These are phyloP conservation scores for Kwoniella mangroviensis DNA, from an alignment of 768 basidiomycete species.

Conservation along the genomic window DNA sequence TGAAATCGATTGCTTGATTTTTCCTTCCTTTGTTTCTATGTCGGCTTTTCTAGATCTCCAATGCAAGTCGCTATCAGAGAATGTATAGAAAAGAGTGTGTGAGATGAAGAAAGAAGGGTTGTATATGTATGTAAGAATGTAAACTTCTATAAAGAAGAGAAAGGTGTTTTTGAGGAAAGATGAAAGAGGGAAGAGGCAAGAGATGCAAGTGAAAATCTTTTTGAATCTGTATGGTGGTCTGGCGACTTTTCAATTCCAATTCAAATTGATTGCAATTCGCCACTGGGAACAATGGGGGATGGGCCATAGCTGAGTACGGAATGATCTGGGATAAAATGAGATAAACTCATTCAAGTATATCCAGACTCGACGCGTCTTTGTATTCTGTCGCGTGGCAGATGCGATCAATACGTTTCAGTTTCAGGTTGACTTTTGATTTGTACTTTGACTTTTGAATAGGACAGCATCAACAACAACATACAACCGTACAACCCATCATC, in stretches of 20 bases:
- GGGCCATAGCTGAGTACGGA: not conserved
- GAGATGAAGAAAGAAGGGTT: conserved; percentile 3
- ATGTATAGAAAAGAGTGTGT: conserved; percentile 32
- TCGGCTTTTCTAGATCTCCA: conserved; percentile 2
- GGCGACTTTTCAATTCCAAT: too few species aligned
- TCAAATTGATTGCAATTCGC: not conserved
- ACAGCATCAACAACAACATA: not conserved
- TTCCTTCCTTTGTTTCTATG: conserved; percentile 22
- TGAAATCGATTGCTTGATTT: conserved; percentile 15
- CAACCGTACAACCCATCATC: not conserved
- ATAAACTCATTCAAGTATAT: conserved; percentile 16
- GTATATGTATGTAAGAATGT: not conserved
- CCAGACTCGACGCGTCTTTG: conserved; percentile 10
- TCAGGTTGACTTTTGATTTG: conserved; percentile 18
- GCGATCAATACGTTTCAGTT: not conserved
- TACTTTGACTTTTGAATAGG: not conserved
- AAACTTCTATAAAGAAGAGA: conserved; percentile 11
- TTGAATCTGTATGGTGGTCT: not conserved
- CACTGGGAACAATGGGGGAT: not conserved
- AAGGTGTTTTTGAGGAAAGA: conserved; percentile 17
- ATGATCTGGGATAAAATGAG: conserved; percentile 20
- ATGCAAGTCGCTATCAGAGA: conserved; percentile 12
- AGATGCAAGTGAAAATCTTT: conserved; percentile 8
- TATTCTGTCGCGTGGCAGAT: conserved; percentile 17
- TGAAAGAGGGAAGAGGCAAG: conserved; percentile 16